Conservation (phyloP, 2,329 filamentous ascomycete genomes). For the Colletotrichum sp. region DNA sequence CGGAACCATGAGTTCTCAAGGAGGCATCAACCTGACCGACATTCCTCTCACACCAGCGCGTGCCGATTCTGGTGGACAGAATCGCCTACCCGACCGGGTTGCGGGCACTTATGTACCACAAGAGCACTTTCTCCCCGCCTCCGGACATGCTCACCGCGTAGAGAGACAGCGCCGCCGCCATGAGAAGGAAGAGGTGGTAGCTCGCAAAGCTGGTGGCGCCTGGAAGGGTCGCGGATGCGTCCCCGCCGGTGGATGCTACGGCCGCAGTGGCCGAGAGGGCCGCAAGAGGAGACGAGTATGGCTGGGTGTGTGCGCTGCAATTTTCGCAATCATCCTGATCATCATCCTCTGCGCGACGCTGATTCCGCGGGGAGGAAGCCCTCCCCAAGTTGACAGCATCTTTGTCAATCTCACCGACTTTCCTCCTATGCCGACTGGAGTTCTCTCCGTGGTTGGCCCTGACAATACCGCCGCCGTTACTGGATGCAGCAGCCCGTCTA, state of each 20-base stretch:
- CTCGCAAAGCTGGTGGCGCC: constrained; percentile 60
- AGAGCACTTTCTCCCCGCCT: constrained; percentile 45
- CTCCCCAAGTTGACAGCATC: constrained; percentile 39
- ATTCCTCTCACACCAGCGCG: constrained; percentile 57
- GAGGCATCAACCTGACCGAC: constrained; percentile 64
- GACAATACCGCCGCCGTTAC: constrained; percentile 68
- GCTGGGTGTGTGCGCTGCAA: constrained; percentile 51
- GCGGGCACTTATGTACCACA: constrained; percentile 50
- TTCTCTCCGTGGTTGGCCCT: constrained; percentile 78
- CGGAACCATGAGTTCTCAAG: constrained; percentile 65
- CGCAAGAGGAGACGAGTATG: constrained; percentile 68
- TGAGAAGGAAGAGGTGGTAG: constrained; percentile 70
- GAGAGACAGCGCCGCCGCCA: constrained; percentile 60
- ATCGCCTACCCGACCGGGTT: constrained; percentile 46
- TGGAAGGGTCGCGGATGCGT: constrained; percentile 72
- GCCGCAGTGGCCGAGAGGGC: constrained; percentile 66
- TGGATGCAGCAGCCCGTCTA: constrained; percentile 73
- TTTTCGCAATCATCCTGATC: constrained; percentile 60
- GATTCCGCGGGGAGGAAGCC: constrained; percentile 37
- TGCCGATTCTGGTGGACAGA: constrained; percentile 14
- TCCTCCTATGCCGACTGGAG: constrained; percentile 84
- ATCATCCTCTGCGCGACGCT: constrained; percentile 65
- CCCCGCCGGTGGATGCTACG: constrained; percentile 68
- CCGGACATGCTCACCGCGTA: constrained; percentile 45
- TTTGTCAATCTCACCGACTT: constrained; percentile 90